Evolutionary conservation across 1,139 yeast species (phyloP).

Genomic region (Suhomyces guaymorum): DNA sequence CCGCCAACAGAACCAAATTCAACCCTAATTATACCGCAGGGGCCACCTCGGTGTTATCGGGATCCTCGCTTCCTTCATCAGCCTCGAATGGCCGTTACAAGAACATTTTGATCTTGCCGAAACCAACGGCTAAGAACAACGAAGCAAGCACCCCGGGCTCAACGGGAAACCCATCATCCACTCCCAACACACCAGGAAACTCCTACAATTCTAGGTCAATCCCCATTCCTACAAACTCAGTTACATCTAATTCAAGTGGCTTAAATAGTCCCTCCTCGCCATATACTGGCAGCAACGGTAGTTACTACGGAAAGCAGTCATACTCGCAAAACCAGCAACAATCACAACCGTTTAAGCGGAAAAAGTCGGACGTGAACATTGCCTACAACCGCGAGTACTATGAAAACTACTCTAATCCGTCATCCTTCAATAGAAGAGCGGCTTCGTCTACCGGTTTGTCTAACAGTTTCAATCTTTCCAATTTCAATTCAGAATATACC

Average conservation of each 20-base stretch:
- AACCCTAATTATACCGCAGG: slow-evolving; percentile 15
- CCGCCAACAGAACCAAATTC: slow-evolving; percentile 14
- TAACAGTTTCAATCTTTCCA: slow-evolving; percentile 8
- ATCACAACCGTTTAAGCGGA: slow-evolving; percentile 41
- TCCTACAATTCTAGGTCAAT: slow-evolving; percentile 22
- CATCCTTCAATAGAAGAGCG: slow-evolving; percentile 17
- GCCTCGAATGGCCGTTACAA: slow-evolving; percentile 28
- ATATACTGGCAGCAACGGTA: slow-evolving; percentile 14
- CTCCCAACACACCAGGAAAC: slow-evolving; percentile 15
- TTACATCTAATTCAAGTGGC: slow-evolving; percentile 15
- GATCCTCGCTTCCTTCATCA: slow-evolving; percentile 7
- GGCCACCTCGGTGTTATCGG: slow-evolving; percentile 12
- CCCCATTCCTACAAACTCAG: slow-evolving; percentile 27
- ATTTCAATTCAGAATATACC: slow-evolving; percentile 3
- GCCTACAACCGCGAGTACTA: slow-evolving; percentile 16
- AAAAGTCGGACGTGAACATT: slow-evolving; percentile 40
- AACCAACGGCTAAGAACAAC: slow-evolving; percentile 25
- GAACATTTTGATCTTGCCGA: slow-evolving; percentile 47
- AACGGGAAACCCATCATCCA: slow-evolving; percentile 5
- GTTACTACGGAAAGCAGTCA: slow-evolving; percentile 16
- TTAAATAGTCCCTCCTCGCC: slow-evolving; percentile 25
- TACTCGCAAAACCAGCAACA: slow-evolving; percentile 1
- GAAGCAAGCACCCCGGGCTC: slow-evolving; percentile 15
- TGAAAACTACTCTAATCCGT: slow-evolving; percentile 13
- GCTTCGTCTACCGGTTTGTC: slow-evolving; percentile 16